Base-by-base conservation (phyloP, 1,139 yeast species). In the Kodamaea ohmeri region DNA sequence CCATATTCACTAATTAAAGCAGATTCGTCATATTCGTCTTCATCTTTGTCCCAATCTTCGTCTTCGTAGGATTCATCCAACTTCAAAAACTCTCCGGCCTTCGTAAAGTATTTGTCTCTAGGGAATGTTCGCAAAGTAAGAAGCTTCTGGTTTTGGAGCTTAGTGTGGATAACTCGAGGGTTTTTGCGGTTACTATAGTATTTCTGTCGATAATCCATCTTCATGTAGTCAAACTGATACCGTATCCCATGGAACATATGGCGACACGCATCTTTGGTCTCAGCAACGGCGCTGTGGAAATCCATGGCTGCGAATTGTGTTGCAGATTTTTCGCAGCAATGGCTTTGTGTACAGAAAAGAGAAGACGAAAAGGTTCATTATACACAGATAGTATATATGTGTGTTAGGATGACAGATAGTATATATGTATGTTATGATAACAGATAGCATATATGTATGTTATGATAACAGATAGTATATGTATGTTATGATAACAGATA, bases 161-260 rank as follows among this genome's bases (percentile, higher is more conserved):
- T 49, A 5, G 55, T 44, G 6, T 51, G 55, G 18, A 56, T 48
- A n/a, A 56, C 52, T 5, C 61, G 43, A 3, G 61, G 58, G 37
- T 55, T 49, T 12, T 43, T 45, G 17, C 47, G 46, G 30, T 49
- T 49, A 43, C 57, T 49, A 42, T 57, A 55, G 41, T 49, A 53
- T 28, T 45, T 42, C 34, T 47, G 52, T 28, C 48, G 43, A 39
- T 48, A 50, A 29, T 53, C 50, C 13, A 53, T 48, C 6, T 39
- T 31, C 16, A 41, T 25, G 32, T 44, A 36, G 31, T 47, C 46
- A 18, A 41, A 19, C 7, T 39, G 39, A 24, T 44, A 39, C 13
- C 45, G 36, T 4, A 46, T 15, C 4, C 43, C 41, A 14, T 42
- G 51, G 12, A 42, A 15, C 7, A 30, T 30, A 20, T 17, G 25